Conservation (phyloP, 768 basidiomycete genomes). For the Lactarius trivialis region DNA sequence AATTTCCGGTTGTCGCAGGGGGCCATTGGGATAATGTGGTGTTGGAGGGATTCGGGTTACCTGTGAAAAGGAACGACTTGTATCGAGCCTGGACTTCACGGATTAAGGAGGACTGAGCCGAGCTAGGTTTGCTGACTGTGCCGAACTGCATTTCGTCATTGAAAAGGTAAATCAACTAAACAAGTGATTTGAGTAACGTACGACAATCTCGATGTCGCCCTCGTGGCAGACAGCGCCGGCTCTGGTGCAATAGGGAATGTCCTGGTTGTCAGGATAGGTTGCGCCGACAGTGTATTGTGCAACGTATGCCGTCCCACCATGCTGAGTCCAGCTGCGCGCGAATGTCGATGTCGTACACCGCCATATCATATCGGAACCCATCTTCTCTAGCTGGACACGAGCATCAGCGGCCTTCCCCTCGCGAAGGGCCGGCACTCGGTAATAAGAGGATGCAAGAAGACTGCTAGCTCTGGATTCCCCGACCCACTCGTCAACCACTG, state of each 20-base stretch:
- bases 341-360: constrained; percentile 68
- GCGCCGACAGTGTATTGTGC: constrained; percentile 60
- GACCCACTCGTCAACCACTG: constrained; percentile 40
- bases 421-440: constrained; percentile 32
- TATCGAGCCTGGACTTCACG: constrained; percentile 66
- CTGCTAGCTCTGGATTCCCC: constrained; percentile 39
- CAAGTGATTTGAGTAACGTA: constrained; percentile 32
- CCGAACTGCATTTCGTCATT: constrained; percentile 35
- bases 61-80: constrained; percentile 54
- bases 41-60: constrained; percentile 53
- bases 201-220: constrained; percentile 76
- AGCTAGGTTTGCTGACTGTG: constrained; percentile 48
- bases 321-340: constrained; percentile 55
- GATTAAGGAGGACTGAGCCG: constrained; percentile 51
- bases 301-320: constrained; percentile 62
- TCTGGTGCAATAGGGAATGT: constrained; percentile 48
- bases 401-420: constrained; percentile 38
- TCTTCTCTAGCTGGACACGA: constrained; percentile 46
- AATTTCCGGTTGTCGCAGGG: constrained; percentile 42
- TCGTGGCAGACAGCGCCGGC: constrained; percentile 65
- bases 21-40: constrained; percentile 45
- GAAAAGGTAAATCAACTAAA: constrained; percentile 30
- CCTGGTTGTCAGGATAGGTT: constrained; percentile 63
- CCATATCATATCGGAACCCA: constrained; percentile 68
- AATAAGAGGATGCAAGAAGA: constrained; percentile 43